Conservation (phyloP, 202 grass and related monocot genomes). For the Zizania palustris region DNA sequence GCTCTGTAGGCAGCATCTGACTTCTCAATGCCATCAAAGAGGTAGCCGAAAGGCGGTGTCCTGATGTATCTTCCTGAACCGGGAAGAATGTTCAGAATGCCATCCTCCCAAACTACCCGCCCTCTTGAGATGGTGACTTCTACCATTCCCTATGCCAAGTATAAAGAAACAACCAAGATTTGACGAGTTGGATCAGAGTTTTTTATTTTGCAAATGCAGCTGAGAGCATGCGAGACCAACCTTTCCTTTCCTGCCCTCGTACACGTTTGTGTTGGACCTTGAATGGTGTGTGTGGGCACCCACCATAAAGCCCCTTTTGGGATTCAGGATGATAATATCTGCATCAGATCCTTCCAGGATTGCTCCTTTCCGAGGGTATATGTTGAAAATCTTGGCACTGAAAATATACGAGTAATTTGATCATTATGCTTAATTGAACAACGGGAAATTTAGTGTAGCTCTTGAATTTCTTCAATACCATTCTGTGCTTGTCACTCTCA, state of each 20-base stretch:
- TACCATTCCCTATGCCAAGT: slow-evolving; percentile 76
- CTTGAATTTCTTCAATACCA: slow-evolving; percentile 56
- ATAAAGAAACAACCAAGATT: slow-evolving; percentile 15
- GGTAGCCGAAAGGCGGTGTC: slow-evolving; percentile 73
- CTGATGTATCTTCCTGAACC: slow-evolving; percentile 78
- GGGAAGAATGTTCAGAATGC: slow-evolving; percentile 55
- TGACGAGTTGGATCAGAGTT: slow-evolving; percentile 21
- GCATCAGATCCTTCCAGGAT: slow-evolving; percentile 89
- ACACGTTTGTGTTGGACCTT: slow-evolving; percentile 84
- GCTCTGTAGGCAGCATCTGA: slow-evolving; percentile 62
- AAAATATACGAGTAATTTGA: slow-evolving; percentile 36
- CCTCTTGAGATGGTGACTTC: slow-evolving; percentile 89
- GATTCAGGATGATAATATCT: slow-evolving; percentile 88
- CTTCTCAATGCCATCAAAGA: slow-evolving; percentile 89
- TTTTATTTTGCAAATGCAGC: not conserved
- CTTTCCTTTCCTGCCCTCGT: slow-evolving; percentile 82
- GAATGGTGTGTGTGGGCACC: slow-evolving; percentile 72
- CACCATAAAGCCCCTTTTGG: slow-evolving; percentile 67
- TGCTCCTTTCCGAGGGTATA: slow-evolving; percentile 88
- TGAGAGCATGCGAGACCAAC: slow-evolving; percentile 37
- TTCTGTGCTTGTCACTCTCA: slow-evolving; percentile 87
- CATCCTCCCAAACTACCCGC: slow-evolving; percentile 81
- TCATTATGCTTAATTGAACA: slow-evolving; percentile 3
- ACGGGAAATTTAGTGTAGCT: not conserved
- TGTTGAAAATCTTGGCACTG: slow-evolving; percentile 94